These are phyloP conservation scores for Leccinum disarticulatum DNA, from an alignment of 768 basidiomycete species.

Conservation along the genomic window DNA sequence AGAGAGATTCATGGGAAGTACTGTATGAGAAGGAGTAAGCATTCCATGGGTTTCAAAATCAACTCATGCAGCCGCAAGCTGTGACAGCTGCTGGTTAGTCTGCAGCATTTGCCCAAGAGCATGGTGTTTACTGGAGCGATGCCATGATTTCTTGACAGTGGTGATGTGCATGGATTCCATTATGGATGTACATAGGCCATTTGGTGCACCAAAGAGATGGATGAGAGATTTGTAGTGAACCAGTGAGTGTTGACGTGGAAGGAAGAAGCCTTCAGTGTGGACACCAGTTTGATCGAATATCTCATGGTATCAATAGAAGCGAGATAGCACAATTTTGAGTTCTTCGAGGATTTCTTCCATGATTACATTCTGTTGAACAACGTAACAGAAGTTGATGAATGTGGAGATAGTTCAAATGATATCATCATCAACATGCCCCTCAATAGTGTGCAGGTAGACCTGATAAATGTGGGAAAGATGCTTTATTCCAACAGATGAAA, in stretches of 20 bases:
- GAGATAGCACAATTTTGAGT: neutral
- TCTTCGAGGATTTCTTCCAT: neutral
- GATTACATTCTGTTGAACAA: neutral
- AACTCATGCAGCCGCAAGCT: neutral
- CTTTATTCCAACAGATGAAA: neutral
- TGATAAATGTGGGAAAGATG: neutral
- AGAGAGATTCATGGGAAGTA: neutral
- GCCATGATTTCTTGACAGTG: conserved; percentile 37
- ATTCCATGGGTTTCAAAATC: neutral
- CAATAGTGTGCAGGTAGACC: neutral
- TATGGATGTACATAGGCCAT: too few relatives aligned
- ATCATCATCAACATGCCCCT: neutral
- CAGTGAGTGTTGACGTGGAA: conserved; percentile 36
- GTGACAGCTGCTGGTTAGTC: neutral
- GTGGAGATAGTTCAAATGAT: neutral
- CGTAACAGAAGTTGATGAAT: neutral
- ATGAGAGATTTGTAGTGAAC: too few relatives aligned
- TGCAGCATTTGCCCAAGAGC: conserved; percentile 22
- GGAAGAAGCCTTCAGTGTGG: conserved; percentile 13
- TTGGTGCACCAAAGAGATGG: too few relatives aligned
- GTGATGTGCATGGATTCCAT: too few relatives aligned
- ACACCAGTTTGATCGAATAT: neutral
- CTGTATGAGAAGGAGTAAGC: neutral
- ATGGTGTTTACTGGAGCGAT: conserved; percentile 24
- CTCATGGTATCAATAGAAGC: neutral